A percentile compares a stretch with the other conserved stretches of the same genome.
phyloP scores from a whole-genome alignment of 78 protist genomes.

The Isochrysis galbana region DNA sequence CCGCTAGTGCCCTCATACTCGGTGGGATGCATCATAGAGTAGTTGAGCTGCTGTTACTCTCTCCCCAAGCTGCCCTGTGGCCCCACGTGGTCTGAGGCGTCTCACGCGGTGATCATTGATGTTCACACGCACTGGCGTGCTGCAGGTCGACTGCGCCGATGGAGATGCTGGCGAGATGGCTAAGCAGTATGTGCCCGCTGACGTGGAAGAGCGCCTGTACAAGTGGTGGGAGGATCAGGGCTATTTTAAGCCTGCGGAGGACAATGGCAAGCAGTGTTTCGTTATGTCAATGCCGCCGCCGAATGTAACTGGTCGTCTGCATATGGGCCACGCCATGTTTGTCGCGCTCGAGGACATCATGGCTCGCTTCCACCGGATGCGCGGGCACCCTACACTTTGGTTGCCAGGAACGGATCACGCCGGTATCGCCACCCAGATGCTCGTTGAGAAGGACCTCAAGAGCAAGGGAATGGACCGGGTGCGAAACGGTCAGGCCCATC shows the following conservation, averaged over 20 bases:
- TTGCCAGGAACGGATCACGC: constrained; percentile 99
- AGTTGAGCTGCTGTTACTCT: no score
- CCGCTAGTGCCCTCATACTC: no score
- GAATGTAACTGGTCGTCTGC: constrained; percentile 95
- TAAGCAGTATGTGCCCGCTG: background rate
- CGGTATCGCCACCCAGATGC: constrained; percentile 96
- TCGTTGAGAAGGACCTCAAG: constrained; percentile 67
- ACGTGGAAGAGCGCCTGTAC: constrained; percentile 38
- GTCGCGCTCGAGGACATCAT: constrained; percentile 68
- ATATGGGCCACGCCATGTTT: constrained; percentile 95
- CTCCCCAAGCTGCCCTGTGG: no score
- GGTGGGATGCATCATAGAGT: no score
- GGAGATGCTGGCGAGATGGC: constrained; percentile 20
- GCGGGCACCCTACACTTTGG: constrained; percentile 88
- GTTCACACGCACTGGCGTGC: no score
- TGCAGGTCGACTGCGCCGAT: no score
- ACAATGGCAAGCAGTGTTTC: constrained; percentile 41
- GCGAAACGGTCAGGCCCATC: no score
- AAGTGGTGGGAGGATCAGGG: constrained; percentile 50
- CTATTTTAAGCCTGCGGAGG: constrained; percentile 37
- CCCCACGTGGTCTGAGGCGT: no score
- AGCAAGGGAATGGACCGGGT: background rate
- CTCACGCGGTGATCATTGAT: no score
- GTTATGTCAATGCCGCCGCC: constrained; percentile 94
- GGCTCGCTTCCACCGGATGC: constrained; percentile 81